Percentiles rank a stretch among this genome's conserved stretches.
Conservation (phyloP, 768 basidiomycete species). For the Boletus rex-veris region DNA sequence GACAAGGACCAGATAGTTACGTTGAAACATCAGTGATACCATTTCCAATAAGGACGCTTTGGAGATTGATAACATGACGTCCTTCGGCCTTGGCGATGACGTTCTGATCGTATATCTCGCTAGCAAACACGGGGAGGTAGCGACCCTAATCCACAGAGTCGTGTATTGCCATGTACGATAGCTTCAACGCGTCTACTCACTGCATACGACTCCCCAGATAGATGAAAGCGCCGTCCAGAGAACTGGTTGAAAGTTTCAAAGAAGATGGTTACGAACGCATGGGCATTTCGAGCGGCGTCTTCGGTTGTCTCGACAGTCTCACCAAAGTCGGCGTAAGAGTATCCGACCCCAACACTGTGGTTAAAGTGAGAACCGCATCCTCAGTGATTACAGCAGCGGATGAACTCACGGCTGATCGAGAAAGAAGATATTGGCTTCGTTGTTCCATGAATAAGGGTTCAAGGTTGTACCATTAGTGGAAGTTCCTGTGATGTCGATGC, state of each 20-base stretch:
- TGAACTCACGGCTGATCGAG: constrained; percentile 55
- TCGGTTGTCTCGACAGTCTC: constrained; percentile 73
- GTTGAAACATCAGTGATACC: constrained; percentile 56
- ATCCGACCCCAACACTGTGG: constrained; percentile 62
- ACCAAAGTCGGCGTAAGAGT: constrained; percentile 67
- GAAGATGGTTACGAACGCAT: constrained; percentile 75
- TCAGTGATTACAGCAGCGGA: not conserved
- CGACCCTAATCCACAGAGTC: constrained; percentile 48
- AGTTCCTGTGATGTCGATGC: constrained; percentile 53
- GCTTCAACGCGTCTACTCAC: constrained; percentile 37
- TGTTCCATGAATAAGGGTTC: constrained; percentile 66
- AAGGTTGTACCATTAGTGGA: constrained; percentile 58
- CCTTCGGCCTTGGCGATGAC: constrained; percentile 45
- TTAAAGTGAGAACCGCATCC: not conserved
- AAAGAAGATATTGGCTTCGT: constrained; percentile 67
- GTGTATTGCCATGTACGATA: not conserved
- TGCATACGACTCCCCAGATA: constrained; percentile 73
- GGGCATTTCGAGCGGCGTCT: constrained; percentile 72
- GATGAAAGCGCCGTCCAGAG: constrained; percentile 61
- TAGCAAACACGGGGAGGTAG: constrained; percentile 72
- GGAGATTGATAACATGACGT: constrained; percentile 56
- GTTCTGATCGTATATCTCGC: constrained; percentile 76
- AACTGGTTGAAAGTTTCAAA: constrained; percentile 77
- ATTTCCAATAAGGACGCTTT: constrained; percentile 74
- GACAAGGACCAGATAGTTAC: constrained; percentile 28